Evolutionary conservation across 163 green algal species (phyloP), one percentile per base, ranked within the genome.

Genomic region (Trebouxia gelatinosa): DNA sequence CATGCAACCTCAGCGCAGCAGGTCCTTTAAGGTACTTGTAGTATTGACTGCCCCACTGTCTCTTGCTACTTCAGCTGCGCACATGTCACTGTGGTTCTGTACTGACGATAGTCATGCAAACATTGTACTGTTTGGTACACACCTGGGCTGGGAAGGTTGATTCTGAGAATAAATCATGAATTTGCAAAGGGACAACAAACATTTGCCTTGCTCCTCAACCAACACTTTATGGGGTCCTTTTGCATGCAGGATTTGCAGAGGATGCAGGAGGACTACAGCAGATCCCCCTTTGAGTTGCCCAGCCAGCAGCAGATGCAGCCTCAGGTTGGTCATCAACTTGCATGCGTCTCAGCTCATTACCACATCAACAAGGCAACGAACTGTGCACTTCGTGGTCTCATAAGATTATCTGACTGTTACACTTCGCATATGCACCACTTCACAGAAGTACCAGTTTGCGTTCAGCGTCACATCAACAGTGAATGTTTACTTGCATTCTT

Each of bases 1-100:
- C 74, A 31, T 79, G 19, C 26, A 67, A 32, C 28, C 46, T 19
- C 57, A 54, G 64, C 65, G 77, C 77, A 77, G 54, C 37, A 26
- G 34, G 6, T 66, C 71, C 4, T 67, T n/a, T 11, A 71, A 38
- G 50, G 77, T 78, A 57, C 16, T 48, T 54, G 43, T 13, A 23
- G 9, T 13, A 9, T 54, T 13, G n/a, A n/a, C n/a, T n/a, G n/a
- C n/a, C n/a, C n/a, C n/a, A n/a, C n/a, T n/a, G n/a, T n/a, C n/a
- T n/a, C n/a, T n/a, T n/a, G n/a, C n/a, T n/a, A n/a, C n/a, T n/a
- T n/a, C n/a, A n/a, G n/a, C n/a, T n/a, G n/a, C n/a, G n/a, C n/a
- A n/a, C n/a, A n/a, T n/a, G n/a, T n/a, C n/a, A n/a, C n/a, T n/a
- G n/a, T n/a, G n/a, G n/a, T n/a, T n/a, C n/a, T n/a, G n/a, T n/a